These are phyloP conservation scores for Rhipidocladum racemiflorum DNA, from an alignment of 176 grass and related monocot species.

Conservation along the genomic window DNA sequence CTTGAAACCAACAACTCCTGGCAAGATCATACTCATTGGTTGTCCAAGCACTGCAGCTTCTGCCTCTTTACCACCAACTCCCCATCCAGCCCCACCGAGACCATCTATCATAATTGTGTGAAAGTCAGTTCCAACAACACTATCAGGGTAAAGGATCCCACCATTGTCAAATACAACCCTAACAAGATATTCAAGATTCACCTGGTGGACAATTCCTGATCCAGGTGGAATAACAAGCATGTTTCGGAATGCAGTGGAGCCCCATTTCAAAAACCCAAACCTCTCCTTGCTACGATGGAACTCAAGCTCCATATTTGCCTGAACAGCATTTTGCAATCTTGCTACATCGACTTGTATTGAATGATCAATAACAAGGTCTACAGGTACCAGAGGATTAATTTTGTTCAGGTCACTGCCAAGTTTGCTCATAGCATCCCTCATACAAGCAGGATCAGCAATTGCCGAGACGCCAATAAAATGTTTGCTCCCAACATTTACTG, in stretches of 20 bases:
- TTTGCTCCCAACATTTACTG: constrained; percentile 7
- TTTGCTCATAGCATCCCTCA: constrained; percentile 96
- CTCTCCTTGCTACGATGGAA: constrained; percentile 89
- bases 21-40: constrained; percentile 98
- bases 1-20: constrained; percentile 95
- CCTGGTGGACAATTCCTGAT: constrained; percentile 98
- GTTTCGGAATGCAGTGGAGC: constrained; percentile 84
- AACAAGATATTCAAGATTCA: constrained; percentile 94
- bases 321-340: constrained; percentile 80
- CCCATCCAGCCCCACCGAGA: constrained; percentile 95
- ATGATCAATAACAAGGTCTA: constrained; percentile 97
- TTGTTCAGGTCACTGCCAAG: constrained; percentile 76
- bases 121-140: constrained; percentile 87
- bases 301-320: constrained; percentile 85
- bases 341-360: constrained; percentile 97
- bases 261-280: constrained; percentile 95
- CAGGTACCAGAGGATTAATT: constrained; percentile 97
- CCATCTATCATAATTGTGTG: constrained; percentile 98
- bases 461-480: constrained; percentile 97
- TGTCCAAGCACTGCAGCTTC: constrained; percentile 97
- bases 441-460: constrained; percentile 93
- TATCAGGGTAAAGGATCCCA: constrained; percentile 94
- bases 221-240: constrained; percentile 99
- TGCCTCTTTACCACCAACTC: constrained; percentile 96
- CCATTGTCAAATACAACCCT: constrained; percentile 87